Conservation (phyloP, 805 yeast genomes). For the Zygoascus flipseniorum region DNA sequence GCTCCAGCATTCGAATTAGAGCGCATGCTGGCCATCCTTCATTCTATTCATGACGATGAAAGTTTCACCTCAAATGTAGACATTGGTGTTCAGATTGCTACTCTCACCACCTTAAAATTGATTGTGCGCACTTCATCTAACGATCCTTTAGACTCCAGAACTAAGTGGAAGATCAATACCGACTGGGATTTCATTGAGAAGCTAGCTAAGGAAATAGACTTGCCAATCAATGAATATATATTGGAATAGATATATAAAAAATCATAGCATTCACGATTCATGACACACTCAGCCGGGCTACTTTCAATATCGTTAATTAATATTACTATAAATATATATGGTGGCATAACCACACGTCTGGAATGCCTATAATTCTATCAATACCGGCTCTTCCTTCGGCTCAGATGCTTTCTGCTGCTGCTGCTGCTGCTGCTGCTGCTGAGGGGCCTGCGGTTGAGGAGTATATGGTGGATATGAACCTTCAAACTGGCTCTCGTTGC, state of each 20-base stretch:
- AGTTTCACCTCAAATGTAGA: slow-evolving; percentile 29
- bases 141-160: slow-evolving; percentile 56
- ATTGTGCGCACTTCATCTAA: slow-evolving; percentile 33
- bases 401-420: slow-evolving; percentile 2
- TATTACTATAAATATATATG: background rate
- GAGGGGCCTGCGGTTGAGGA: slow-evolving; percentile 9
- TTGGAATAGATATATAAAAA: slow-evolving; percentile 24
- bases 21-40: slow-evolving; percentile 68
- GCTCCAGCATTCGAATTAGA: slow-evolving; percentile 72
- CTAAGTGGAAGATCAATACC: slow-evolving; percentile 73
- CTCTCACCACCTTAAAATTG: slow-evolving; percentile 47
- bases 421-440: slow-evolving; percentile 3
- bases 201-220: slow-evolving; percentile 54
- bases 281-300: background rate
- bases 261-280: background rate
- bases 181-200: slow-evolving; percentile 55
- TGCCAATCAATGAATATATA: slow-evolving; percentile 59
- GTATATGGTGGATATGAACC: background rate
- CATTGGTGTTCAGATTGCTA: slow-evolving; percentile 46
- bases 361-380: slow-evolving; percentile 16
- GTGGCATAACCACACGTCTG: background rate
- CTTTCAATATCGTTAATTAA: background rate
- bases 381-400: slow-evolving; percentile 15
- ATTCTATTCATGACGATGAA: slow-evolving; percentile 47
- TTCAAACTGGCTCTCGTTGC: background rate